Conservation (phyloP, 768 basidiomycete species). For the Collybia sordida region DNA sequence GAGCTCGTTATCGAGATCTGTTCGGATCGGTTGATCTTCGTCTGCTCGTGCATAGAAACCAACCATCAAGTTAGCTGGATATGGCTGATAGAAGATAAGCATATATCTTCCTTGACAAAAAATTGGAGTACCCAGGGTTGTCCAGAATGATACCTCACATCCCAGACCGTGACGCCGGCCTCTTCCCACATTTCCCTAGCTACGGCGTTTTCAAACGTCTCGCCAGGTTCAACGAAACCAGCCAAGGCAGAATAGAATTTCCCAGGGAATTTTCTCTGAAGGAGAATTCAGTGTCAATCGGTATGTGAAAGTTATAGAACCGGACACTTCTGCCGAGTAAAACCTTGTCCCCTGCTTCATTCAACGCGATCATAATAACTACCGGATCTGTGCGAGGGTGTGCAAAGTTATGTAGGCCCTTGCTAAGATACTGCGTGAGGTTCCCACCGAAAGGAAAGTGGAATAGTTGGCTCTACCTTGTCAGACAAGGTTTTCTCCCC, state of each 20-base stretch:
- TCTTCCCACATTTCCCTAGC: conserved; percentile 95
- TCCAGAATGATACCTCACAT: conserved; percentile 80
- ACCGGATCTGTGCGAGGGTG: conserved; percentile 86
- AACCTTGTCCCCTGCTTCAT: conserved; percentile 78
- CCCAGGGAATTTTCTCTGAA: conserved; percentile 61
- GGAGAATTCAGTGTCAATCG: conserved; percentile 1
- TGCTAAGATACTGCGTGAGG: conserved; percentile 40
- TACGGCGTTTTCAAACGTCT: conserved; percentile 93
- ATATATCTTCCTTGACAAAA: background rate
- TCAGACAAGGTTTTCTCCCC: conserved; percentile 66
- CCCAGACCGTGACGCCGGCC: conserved; percentile 84
- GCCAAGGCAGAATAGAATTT: conserved; percentile 88
- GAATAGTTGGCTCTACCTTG: conserved; percentile 43
- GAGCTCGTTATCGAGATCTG: conserved; percentile 95
- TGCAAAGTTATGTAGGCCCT: conserved; percentile 83
- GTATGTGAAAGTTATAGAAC: conserved; percentile 3
- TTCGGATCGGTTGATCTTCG: conserved; percentile 69
- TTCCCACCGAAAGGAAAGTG: background rate
- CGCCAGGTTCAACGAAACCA: conserved; percentile 93
- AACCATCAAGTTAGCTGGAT: conserved; percentile 87
- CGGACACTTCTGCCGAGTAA: conserved; percentile 85
- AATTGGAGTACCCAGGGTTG: conserved; percentile 74
- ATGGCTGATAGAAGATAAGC: conserved; percentile 56
- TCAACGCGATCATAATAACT: conserved; percentile 87
- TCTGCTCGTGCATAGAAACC: conserved; percentile 85